A percentile compares a stretch with the other conserved stretches of the same genome.
Conservation (phyloP, 2,329 filamentous ascomycete species). For the Teratosphaeria destructans region DNA sequence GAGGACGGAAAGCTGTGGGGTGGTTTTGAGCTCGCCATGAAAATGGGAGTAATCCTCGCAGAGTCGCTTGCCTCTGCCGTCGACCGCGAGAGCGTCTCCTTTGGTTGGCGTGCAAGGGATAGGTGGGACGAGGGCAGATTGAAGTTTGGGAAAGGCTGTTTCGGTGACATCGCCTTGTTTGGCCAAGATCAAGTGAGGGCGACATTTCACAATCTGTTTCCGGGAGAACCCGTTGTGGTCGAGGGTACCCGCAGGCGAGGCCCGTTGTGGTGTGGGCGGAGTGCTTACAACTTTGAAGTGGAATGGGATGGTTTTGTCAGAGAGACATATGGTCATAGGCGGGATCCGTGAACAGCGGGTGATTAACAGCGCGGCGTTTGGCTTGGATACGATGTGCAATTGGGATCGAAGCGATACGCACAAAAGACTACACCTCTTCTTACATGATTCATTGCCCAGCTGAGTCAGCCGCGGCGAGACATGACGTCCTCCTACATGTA, state of each 20-base stretch:
- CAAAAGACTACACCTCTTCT: neutral
- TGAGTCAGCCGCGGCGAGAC: neutral
- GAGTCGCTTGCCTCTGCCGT: conserved; percentile 12
- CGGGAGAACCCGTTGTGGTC: conserved; percentile 18
- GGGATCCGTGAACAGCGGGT: neutral
- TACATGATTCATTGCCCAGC: neutral
- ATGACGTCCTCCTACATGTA: neutral
- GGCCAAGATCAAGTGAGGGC: conserved; percentile 12
- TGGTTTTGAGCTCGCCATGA: conserved; percentile 33
- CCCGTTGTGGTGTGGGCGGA: conserved; percentile 9
- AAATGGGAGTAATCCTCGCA: conserved; percentile 36
- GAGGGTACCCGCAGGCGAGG: conserved; percentile 9
- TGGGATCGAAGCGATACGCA: neutral
- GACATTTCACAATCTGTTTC: conserved; percentile 19
- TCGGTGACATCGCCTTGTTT: conserved; percentile 24
- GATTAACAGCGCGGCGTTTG: neutral
- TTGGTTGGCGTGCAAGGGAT: conserved; percentile 26
- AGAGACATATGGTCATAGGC: conserved; percentile 1
- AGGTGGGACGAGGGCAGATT: conserved; percentile 12
- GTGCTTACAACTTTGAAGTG: conserved; percentile 3
- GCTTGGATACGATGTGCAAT: neutral
- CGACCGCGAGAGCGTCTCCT: conserved; percentile 4
- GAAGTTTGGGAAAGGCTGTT: conserved; percentile 25
- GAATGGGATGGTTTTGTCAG: conserved; percentile 5
- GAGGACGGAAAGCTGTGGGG: conserved; percentile 35